These are phyloP conservation scores for Brassica carinata DNA, from an alignment of 345 rosid genomes.

Conservation along the genomic window DNA sequence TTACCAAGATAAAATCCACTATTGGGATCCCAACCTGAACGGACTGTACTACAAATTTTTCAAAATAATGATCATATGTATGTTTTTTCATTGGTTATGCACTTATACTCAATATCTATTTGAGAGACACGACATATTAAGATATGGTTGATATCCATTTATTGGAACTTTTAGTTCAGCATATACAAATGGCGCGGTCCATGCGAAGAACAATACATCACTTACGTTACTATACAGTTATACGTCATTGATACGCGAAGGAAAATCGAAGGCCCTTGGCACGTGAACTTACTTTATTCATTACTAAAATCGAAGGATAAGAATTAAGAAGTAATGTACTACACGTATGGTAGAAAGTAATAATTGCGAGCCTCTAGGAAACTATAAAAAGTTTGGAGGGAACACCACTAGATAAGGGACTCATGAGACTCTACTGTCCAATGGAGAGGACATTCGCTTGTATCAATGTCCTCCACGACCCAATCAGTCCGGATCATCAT, in stretches of 20 bases:
- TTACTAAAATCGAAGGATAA: background rate
- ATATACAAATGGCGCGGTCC: background rate
- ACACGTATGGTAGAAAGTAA: background rate
- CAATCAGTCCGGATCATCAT: conserved; percentile 14
- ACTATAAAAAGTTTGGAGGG: conserved; percentile 1
- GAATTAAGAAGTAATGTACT: background rate
- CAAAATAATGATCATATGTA: background rate
- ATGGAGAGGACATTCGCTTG: conserved; percentile 26
- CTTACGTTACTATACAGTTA: background rate
- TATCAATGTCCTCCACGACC: conserved; percentile 29
- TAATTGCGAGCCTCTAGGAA: conserved; percentile 11
- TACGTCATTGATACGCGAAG: conserved; percentile 20
- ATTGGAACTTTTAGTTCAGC: background rate
- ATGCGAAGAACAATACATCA: conserved; percentile 11
- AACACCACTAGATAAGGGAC: conserved; percentile 19
- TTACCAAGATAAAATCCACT: background rate
- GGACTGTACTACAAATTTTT: background rate
- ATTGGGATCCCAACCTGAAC: conserved; percentile 23
- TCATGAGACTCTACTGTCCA: conserved; percentile 16
- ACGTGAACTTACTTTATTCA: conserved; percentile 24
- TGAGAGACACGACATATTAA: background rate
- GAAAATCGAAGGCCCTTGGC: conserved; percentile 18
- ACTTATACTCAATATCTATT: background rate
- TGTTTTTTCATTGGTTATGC: background rate
- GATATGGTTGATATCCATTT: background rate